These are phyloP conservation scores for Acacia pycnantha DNA, from an alignment of 331 rosid species.

Conservation along the genomic window DNA sequence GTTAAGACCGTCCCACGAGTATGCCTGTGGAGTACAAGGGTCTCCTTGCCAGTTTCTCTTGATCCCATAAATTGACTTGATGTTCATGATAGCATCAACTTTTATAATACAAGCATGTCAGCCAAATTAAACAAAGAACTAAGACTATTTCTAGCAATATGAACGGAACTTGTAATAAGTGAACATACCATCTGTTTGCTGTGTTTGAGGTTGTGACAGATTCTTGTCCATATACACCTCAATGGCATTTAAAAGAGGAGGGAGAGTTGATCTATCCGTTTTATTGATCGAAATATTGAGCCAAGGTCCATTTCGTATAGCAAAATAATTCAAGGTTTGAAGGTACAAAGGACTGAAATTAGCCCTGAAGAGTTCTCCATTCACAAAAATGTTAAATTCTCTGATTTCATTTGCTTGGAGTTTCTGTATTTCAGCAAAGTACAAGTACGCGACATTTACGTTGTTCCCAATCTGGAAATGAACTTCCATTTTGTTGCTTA, in stretches of 20 bases:
- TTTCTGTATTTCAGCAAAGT: constrained; percentile 38
- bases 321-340: neutral
- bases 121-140: neutral
- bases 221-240: constrained; percentile 40
- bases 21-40: constrained; percentile 49
- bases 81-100: constrained; percentile 45
- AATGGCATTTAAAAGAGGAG: constrained; percentile 59
- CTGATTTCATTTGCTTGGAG: constrained; percentile 38
- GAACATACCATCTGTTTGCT: constrained; percentile 50
- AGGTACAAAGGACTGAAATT: constrained; percentile 14
- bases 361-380: constrained; percentile 8
- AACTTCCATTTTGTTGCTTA: constrained; percentile 16
- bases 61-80: constrained; percentile 44
- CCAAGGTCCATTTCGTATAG: neutral
- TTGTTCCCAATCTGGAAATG: constrained; percentile 5
- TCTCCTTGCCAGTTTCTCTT: constrained; percentile 70
- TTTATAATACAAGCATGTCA: neutral
- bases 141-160: neutral
- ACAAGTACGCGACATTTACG: constrained; percentile 25
- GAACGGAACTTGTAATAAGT: neutral
- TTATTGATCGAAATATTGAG: constrained; percentile 27
- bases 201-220: constrained; percentile 40
- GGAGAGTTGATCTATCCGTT: constrained; percentile 46
- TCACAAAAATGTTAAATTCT: constrained; percentile 41
- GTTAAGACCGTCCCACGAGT: constrained; percentile 54